phyloP scores from a whole-genome alignment of 148 eudicot genomes.

The Salicornia ramosissima region DNA sequence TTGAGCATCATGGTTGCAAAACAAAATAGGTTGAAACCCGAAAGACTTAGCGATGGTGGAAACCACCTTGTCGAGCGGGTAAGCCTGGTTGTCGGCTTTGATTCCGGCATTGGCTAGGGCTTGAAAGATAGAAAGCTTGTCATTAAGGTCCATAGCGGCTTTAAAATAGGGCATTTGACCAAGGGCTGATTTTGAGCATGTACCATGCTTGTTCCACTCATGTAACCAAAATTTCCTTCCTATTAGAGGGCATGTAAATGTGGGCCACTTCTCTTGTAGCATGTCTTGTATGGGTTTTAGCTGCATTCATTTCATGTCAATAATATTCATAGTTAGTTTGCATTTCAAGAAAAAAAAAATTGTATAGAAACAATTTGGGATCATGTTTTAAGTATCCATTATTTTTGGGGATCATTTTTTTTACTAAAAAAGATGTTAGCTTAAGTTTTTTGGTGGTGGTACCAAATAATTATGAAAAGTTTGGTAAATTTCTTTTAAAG shows the following conservation, averaged over 20 bases:
- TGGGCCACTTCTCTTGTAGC: constrained; percentile 41
- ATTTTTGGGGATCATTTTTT: not conserved
- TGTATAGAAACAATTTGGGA: not conserved
- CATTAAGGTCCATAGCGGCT: constrained; percentile 33
- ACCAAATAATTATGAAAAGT: too few relatives aligned
- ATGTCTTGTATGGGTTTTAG: constrained; percentile 4
- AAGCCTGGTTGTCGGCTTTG: constrained; percentile 20
- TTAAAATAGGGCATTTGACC: constrained; percentile 35
- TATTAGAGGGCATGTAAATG: constrained; percentile 37
- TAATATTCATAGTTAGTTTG: too few relatives aligned
- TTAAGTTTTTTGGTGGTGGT: too few relatives aligned
- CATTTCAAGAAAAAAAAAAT: not conserved
- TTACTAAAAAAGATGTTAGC: too few relatives aligned
- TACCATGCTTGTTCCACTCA: constrained; percentile 52
- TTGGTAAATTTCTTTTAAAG: too few relatives aligned
- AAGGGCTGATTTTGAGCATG: constrained; percentile 39
- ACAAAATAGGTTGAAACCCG: constrained; percentile 22
- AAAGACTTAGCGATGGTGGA: constrained; percentile 12
- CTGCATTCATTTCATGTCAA: constrained; percentile 3
- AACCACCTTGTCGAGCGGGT: constrained; percentile 19
- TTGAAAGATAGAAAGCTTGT: constrained; percentile 30
- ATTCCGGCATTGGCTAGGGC: constrained; percentile 28
- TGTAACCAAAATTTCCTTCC: constrained; percentile 40
- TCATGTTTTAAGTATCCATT: too few relatives aligned
- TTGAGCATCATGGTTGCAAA: constrained; percentile 28